These are phyloP conservation scores for Panaeolus cyanescens DNA, from an alignment of 768 basidiomycete species.

Conservation along the genomic window DNA sequence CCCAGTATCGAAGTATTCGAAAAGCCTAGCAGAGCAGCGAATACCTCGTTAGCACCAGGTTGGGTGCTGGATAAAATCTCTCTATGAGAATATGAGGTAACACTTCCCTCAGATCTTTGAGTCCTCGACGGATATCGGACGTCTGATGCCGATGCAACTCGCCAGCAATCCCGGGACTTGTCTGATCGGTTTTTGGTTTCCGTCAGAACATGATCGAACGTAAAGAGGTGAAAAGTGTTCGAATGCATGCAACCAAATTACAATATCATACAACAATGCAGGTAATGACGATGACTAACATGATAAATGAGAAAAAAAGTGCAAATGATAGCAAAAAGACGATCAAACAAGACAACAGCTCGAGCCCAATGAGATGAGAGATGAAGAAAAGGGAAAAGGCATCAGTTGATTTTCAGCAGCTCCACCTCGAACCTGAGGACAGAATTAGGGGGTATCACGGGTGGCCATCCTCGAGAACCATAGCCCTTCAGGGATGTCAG, in stretches of 20 bases:
- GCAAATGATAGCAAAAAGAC: not conserved
- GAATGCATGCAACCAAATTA: not conserved
- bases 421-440: conserved; percentile 84
- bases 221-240: not conserved
- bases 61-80: not conserved
- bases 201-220: conserved; percentile 3
- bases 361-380: not conserved
- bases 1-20: no score
- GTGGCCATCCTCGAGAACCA: conserved; percentile 73
- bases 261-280: conserved; percentile 2
- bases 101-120: not conserved
- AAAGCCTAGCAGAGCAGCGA: no score
- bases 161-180: not conserved
- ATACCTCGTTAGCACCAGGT: not conserved
- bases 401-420: conserved; percentile 65
- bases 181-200: not conserved
- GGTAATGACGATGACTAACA: conserved; percentile 1
- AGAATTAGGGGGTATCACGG: conserved; percentile 76
- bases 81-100: not conserved
- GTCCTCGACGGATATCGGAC: not conserved
- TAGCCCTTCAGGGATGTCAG: conserved; percentile 54
- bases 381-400: not conserved
- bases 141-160: not conserved
- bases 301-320: not conserved
- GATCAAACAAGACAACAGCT: not conserved